Percentiles rank a stretch among this genome's conserved stretches.
Conservation (phyloP, 768 basidiomycete genomes). For the Clathrus columnatus region DNA sequence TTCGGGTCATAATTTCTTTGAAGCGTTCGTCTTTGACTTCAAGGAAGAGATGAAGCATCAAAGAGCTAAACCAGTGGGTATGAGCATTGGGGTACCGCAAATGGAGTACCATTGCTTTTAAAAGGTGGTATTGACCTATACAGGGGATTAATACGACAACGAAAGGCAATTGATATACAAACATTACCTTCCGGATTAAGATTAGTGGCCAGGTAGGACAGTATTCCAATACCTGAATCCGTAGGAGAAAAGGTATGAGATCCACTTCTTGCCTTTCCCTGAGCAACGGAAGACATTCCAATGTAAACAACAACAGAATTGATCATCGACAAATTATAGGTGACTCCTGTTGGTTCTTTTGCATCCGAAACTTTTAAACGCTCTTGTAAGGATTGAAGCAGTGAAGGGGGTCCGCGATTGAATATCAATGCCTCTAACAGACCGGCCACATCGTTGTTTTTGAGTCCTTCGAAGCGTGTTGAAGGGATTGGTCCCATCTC, state of each 20-base stretch:
- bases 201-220: slow-evolving; percentile 75
- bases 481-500: slow-evolving; percentile 92
- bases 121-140: slow-evolving; percentile 87
- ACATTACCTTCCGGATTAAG: slow-evolving; percentile 80
- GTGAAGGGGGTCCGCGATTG: slow-evolving; percentile 61
- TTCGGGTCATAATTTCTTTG: slow-evolving; percentile 77
- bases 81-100: slow-evolving; percentile 97
- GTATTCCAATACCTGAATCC: slow-evolving; percentile 76
- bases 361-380: slow-evolving; percentile 45
- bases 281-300: slow-evolving; percentile 86
- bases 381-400: slow-evolving; percentile 71
- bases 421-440: slow-evolving; percentile 83
- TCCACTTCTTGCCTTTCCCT: slow-evolving; percentile 79
- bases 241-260: slow-evolving; percentile 70
- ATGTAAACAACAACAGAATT: slow-evolving; percentile 95
- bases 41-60: slow-evolving; percentile 79
- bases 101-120: slow-evolving; percentile 90
- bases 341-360: slow-evolving; percentile 41
- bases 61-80: slow-evolving; percentile 94
- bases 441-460: slow-evolving; percentile 67
- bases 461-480: slow-evolving; percentile 81
- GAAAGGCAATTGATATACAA: neutral
- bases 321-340: slow-evolving; percentile 82
- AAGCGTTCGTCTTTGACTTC: slow-evolving; percentile 71
- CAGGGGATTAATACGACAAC: slow-evolving; percentile 4